phyloP scores from a whole-genome alignment of 495 filamentous ascomycete species.

The Xylaria bambusicola region DNA sequence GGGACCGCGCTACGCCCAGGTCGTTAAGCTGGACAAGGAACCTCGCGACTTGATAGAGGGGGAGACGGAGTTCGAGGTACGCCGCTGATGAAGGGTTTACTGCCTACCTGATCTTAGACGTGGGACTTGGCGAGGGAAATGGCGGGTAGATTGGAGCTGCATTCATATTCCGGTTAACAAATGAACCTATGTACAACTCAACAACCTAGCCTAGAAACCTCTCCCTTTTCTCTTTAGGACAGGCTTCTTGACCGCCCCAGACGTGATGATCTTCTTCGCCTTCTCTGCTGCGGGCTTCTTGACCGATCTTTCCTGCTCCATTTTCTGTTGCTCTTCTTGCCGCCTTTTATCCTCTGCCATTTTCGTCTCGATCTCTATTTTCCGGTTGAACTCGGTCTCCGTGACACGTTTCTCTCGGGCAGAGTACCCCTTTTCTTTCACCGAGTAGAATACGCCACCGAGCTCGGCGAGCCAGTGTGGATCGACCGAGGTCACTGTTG shows the following conservation, averaged over 20 bases:
- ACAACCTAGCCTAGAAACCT: constrained; percentile 43
- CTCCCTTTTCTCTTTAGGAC: constrained; percentile 57
- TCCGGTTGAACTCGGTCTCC: constrained; percentile 91
- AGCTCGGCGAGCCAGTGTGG: constrained; percentile 98
- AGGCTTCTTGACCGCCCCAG: constrained; percentile 65
- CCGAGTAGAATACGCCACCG: constrained; percentile 96
- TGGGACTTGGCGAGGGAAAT: neutral
- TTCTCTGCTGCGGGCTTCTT: constrained; percentile 50
- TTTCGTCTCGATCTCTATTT: constrained; percentile 92
- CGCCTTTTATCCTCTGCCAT: constrained; percentile 86
- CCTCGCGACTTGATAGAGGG: constrained; percentile 61
- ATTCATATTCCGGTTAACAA: neutral
- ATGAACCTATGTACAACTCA: constrained; percentile 6
- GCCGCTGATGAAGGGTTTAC: no score
- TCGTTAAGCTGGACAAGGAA: constrained; percentile 70
- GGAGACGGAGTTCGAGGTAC: constrained; percentile 64
- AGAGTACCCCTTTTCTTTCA: constrained; percentile 97
- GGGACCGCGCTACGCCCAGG: constrained; percentile 67
- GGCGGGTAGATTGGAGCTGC: neutral
- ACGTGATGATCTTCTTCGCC: constrained; percentile 54
- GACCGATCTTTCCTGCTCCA: constrained; percentile 45
- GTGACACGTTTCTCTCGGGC: constrained; percentile 84
- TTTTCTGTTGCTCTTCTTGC: constrained; percentile 60
- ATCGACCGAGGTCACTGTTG: constrained; percentile 92
- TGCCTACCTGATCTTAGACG: no score